Base-by-base conservation (phyloP, 1,284 basidiomycete genomes). In the Gymnopus androsaceus region DNA sequence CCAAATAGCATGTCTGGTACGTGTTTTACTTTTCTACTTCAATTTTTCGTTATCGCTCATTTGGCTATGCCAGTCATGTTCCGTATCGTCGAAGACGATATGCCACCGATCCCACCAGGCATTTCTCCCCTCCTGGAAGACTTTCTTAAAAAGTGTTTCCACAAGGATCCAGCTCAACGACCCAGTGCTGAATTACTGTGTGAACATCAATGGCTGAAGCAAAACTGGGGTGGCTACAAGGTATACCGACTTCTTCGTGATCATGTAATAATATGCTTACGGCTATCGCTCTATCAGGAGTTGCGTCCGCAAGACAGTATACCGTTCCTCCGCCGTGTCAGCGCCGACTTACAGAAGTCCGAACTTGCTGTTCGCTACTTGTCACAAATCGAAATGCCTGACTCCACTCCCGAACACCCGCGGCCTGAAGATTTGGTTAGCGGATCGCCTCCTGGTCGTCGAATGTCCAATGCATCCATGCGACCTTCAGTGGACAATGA, bases 291-390 rank as follows among this genome's bases (percentile, higher is more conserved):
- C 59, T 56, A 61, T 7, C 62, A 92, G 89, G 87, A 90, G 59
- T 72, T 94, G 21, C 88, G 91, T 19, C 89, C 89, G 34, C 92
- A 97, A 69, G 95, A 98, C 66, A 95, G 92, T 63, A 91, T 98
- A 34, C 95, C 95, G 3, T 97, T 96, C 78, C 77, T 96, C 21
- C 87, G 92, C 17, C 87, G 95, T 3, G 89, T 96, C 67, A 95
- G 92, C 68, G 80, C 86, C 58, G 94, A 95, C 64, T 69, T 92
- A 54, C 88, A 90, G 57, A 88, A 88, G 65, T 77, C 82, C 27
- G 88, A 90, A 47, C 79, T n/a, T n/a, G n/a, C 76, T 41, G 75
- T 81, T 48, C 82, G 81, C 51, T 80, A 81, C 61, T 73, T 88
- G 9, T 77, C 71, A 57, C 68, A 81, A 61, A 66, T 85, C 47